Conservation (phyloP, 345 rosid genomes). For the Schrenkiella parvula region DNA sequence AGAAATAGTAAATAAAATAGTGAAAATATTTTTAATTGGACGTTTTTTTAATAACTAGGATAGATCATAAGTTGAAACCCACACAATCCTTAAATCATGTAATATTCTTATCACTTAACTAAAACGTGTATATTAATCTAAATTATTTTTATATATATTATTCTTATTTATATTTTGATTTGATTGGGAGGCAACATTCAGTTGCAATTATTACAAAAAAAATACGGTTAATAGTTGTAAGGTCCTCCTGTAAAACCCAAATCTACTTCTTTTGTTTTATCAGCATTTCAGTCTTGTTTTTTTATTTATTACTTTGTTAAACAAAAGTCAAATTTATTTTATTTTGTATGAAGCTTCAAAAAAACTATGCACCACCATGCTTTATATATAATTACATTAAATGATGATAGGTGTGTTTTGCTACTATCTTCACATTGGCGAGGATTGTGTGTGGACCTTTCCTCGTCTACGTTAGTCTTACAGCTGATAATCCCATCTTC, state of each 20-base stretch:
- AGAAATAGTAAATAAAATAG: not conserved
- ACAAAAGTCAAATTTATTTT: not conserved
- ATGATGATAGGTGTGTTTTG: conserved; percentile 31
- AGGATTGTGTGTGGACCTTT: conserved; percentile 37
- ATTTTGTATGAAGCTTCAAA: not conserved
- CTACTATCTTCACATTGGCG: conserved; percentile 32
- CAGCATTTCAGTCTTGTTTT: not conserved
- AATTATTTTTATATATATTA: not conserved
- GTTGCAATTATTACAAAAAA: not conserved
- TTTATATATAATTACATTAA: not conserved
- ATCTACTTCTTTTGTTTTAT: not conserved
- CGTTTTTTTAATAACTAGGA: too few species aligned
- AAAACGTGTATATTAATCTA: not conserved
- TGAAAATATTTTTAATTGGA: not conserved
- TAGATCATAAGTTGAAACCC: too few species aligned
- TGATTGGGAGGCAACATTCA: not conserved
- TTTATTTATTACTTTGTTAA: not conserved
- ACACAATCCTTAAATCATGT: too few species aligned
- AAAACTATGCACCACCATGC: not conserved
- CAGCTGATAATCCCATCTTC: conserved; percentile 32
- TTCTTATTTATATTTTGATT: not conserved
- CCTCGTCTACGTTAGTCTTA: conserved; percentile 30
- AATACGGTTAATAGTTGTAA: not conserved
- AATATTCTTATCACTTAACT: not conserved
- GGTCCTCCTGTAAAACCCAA: not conserved